Evolutionary conservation across 148 eudicot genomes (phyloP), one percentile per base, ranked within the genome.

Genomic region (Amaranthus cruentus): DNA sequence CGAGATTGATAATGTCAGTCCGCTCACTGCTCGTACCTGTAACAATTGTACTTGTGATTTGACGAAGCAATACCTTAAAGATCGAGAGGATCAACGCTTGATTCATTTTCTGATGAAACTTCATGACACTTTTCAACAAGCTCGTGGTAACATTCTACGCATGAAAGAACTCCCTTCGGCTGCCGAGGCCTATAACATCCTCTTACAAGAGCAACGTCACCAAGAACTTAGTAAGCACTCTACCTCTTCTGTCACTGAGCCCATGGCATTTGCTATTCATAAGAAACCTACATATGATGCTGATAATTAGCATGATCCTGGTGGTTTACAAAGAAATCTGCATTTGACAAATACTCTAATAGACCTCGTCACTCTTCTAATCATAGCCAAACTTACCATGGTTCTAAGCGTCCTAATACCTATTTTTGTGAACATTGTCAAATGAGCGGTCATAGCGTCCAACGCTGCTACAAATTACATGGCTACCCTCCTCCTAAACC

Each of bases 201-300:
- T 71, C 9, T 0, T 71, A 3, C 64, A 71, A 15, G 74, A 71
- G 9, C 55, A 71, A 48, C 9, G 55, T 2, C 65, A 57, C 42
- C 8, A 49, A 18, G 46, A 47, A 9, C 3, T 59, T 1, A 47
- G 15, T 55, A 6, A 13, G 0, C 21, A 0, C 0, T 0, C 48
- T 18, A 6, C 59, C 18, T 18, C 18, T 18, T 18, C 18, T 3
- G 44, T 6, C 13, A 2, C 18, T 0, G 51, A 55, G 0, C 7
- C 10, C 3, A 21, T 58, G 13, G 56, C 73, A 0, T 70, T 55
- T 14, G 46, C 13, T 43, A 62, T 13, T 2, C 15, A 43, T 18
- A 18, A 18, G 18, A 18, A 18, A 6, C 11, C 10, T 7, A 9
- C 4, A n/a, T 8, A 43, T 63, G 47, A 44, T 18, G 18, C 18